Conservation (phyloP, 2,329 filamentous ascomycete genomes). For the Calonectria hawksworthii region DNA sequence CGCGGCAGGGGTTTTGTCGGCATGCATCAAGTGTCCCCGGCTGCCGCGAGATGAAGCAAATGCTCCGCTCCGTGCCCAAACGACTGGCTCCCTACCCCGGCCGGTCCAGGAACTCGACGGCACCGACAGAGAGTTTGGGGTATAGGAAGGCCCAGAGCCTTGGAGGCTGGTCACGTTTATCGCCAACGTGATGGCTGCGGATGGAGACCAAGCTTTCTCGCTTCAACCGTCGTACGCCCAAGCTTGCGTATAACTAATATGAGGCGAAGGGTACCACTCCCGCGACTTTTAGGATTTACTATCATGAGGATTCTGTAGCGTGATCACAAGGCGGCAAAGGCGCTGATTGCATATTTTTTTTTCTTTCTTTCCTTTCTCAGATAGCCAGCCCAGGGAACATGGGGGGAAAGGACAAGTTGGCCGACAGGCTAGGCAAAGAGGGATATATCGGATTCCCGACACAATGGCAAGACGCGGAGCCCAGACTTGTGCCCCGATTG, state of each 20-base stretch:
- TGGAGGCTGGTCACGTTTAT: neutral
- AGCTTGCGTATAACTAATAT: neutral
- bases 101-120: constrained; percentile 13
- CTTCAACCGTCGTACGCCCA: neutral
- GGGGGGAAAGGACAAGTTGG: neutral
- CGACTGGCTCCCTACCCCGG: neutral
- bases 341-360: neutral
- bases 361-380: neutral
- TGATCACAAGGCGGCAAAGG: neutral
- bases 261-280: neutral
- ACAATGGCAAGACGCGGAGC: neutral
- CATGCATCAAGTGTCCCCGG: constrained; percentile 39
- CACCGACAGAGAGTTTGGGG: neutral
- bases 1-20: constrained; percentile 33
- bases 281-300: no score
- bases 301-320: neutral
- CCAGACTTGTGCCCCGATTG: constrained; percentile 6
- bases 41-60: constrained; percentile 28
- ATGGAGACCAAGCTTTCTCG: neutral
- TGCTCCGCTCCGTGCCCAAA: neutral
- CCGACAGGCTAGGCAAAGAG: constrained; percentile 6
- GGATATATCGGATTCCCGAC: constrained; percentile 1
- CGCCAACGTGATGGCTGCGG: neutral
- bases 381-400: neutral
- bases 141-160: neutral